Conservation (phyloP, 176 grass and related monocot species). For the Oryza rufipogon region DNA sequence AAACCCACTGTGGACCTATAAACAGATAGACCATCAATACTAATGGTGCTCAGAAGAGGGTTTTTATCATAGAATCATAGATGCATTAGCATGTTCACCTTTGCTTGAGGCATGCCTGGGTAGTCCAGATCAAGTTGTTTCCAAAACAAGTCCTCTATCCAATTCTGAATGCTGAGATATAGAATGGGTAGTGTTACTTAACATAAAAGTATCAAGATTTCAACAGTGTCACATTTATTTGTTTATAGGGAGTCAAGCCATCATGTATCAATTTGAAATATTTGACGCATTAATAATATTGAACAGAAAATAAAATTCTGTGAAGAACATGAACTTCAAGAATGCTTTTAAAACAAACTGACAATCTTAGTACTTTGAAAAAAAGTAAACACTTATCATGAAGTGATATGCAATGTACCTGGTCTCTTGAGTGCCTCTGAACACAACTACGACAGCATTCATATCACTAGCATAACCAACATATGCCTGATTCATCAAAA, state of each 20-base stretch:
- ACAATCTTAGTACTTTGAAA: background rate
- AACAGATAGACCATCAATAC: slow-evolving; percentile 13
- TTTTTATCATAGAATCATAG: slow-evolving; percentile 23
- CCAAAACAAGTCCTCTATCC: slow-evolving; percentile 94
- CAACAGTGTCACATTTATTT: background rate
- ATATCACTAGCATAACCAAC: slow-evolving; percentile 75
- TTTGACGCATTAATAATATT: background rate
- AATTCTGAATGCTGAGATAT: slow-evolving; percentile 74
- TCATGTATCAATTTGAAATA: slow-evolving; percentile 14
- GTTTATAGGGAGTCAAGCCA: no score
- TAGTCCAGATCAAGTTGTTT: slow-evolving; percentile 92
- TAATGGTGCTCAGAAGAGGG: slow-evolving; percentile 15
- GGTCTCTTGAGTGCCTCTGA: slow-evolving; percentile 92
- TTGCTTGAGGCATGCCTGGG: slow-evolving; percentile 84
- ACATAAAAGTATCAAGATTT: slow-evolving; percentile 28
- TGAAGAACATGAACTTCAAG: background rate
- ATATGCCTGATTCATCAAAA: slow-evolving; percentile 64
- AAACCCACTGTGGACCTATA: slow-evolving; percentile 77
- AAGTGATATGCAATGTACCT: slow-evolving; percentile 53
- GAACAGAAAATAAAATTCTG: background rate
- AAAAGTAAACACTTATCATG: background rate
- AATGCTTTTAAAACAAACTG: background rate
- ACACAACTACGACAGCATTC: slow-evolving; percentile 77
- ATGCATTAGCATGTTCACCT: slow-evolving; percentile 51
- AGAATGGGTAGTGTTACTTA: slow-evolving; percentile 29